Percentiles rank a stretch among this genome's conserved stretches.
phyloP scores from a whole-genome alignment of 768 basidiomycete species.

The Boletus edulis region DNA sequence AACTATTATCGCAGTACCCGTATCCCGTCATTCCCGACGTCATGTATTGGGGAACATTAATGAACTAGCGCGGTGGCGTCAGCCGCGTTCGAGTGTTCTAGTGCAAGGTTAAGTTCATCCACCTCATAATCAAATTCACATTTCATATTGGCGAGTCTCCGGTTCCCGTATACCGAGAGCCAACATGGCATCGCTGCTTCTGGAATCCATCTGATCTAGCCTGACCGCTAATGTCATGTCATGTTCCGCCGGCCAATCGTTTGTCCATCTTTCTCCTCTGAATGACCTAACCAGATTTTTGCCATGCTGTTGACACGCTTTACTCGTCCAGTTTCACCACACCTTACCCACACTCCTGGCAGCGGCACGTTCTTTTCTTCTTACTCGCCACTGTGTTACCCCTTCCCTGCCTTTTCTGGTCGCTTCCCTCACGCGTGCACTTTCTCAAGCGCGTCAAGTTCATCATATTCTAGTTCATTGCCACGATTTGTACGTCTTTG shows the following conservation, averaged over 20 bases:
- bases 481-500: constrained; percentile 33
- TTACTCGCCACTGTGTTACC: constrained; percentile 48
- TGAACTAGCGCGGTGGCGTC: constrained; percentile 31
- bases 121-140: constrained; percentile 43
- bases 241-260: constrained; percentile 33
- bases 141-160: constrained; percentile 36
- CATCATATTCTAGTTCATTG: constrained; percentile 26
- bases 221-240: constrained; percentile 17
- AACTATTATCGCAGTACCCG: constrained; percentile 13
- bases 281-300: constrained; percentile 40
- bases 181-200: constrained; percentile 23
- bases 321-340: constrained; percentile 34
- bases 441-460: constrained; percentile 27
- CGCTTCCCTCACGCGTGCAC: constrained; percentile 39
- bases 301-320: constrained; percentile 68
- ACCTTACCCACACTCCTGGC: constrained; percentile 60
- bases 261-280: constrained; percentile 48
- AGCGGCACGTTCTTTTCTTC: constrained; percentile 56
- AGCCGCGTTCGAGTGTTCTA: constrained; percentile 27
- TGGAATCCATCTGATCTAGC: constrained; percentile 29
- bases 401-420: constrained; percentile 56
- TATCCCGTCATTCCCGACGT: constrained; percentile 27
- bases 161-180: constrained; percentile 30
- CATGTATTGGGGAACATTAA: constrained; percentile 34
- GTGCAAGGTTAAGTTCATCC: constrained; percentile 38